phyloP scores from a whole-genome alignment of 139 green algal species.

The Chlamydomonas sphaeroides region DNA sequence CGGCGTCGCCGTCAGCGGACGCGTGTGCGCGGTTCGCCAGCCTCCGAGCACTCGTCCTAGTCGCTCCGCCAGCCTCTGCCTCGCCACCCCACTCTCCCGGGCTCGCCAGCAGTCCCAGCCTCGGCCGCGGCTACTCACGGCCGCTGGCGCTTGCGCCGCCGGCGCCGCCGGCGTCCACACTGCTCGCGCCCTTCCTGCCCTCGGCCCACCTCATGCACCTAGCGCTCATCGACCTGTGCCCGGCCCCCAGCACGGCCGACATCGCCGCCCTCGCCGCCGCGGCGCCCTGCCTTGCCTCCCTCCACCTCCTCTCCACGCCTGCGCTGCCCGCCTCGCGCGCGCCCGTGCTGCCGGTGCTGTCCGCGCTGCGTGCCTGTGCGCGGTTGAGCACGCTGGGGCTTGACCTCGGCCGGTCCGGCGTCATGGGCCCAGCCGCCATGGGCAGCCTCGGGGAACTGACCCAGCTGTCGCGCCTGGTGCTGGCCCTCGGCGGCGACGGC shows the following conservation, averaged over 20 bases:
- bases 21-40: too few species aligned
- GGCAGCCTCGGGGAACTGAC: neutral
- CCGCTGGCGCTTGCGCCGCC: too few species aligned
- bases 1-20: too few species aligned
- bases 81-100: too few species aligned
- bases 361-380: neutral
- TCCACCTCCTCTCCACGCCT: neutral
- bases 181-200: neutral
- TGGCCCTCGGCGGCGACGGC: neutral
- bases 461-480: neutral
- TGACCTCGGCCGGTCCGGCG: neutral
- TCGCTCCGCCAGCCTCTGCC: too few species aligned
- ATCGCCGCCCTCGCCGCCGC: neutral
- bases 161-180: neutral
- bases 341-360: constrained; percentile 3
- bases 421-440: neutral
- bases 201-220: neutral
- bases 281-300: neutral
- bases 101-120: too few species aligned
- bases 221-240: neutral
- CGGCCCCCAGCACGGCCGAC: neutral
- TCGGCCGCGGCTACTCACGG: too few species aligned
- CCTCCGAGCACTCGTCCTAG: too few species aligned
- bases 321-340: neutral
- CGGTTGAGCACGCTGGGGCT: neutral